A percentile compares a stretch with the other conserved stretches of the same genome.
Evolutionary conservation across 148 eudicot species (phyloP).

Genomic region (Vaccinium vitisidaea): DNA sequence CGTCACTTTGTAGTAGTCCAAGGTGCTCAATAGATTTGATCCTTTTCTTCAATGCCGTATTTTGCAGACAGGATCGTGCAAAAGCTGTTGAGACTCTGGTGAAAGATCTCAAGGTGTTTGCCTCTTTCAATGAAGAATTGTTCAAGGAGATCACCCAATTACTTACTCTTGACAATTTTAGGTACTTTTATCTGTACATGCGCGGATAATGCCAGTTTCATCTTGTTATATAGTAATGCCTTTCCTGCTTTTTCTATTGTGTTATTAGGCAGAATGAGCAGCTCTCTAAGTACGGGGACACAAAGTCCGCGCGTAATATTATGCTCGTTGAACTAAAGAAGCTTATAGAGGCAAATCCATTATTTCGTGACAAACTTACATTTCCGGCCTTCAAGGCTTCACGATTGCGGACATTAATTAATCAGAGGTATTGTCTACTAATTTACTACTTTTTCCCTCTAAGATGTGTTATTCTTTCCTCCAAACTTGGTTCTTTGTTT

Average conservation of each 20-base stretch:
- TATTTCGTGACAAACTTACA: constrained; percentile 54
- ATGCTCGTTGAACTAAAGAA: constrained; percentile 60
- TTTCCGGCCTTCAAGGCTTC: constrained; percentile 57
- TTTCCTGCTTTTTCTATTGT: not conserved
- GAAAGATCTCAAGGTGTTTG: constrained; percentile 54
- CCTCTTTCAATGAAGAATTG: constrained; percentile 58
- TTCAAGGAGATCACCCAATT: constrained; percentile 63
- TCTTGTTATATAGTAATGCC: not conserved
- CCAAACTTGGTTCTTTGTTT: not conserved
- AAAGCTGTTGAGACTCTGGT: constrained; percentile 59
- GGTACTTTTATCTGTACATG: constrained; percentile 23
- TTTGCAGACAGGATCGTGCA: constrained; percentile 44
- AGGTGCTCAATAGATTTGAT: not conserved
- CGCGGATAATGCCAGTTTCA: not conserved
- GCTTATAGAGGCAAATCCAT: constrained; percentile 64
- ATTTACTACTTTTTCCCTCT: not conserved
- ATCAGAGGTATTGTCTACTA: constrained; percentile 42
- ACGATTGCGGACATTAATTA: constrained; percentile 52
- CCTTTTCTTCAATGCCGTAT: not conserved
- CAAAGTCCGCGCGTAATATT: constrained; percentile 57
- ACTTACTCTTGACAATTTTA: constrained; percentile 58
- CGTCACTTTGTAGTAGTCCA: not conserved
- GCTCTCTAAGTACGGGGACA: constrained; percentile 60
- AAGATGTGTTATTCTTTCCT: not conserved
- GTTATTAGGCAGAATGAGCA: constrained; percentile 55